Evolutionary conservation across 176 grass and related monocot genomes (phyloP), one percentile per base, ranked within the genome.

Genomic region (Eremochloa ophiuroides): DNA sequence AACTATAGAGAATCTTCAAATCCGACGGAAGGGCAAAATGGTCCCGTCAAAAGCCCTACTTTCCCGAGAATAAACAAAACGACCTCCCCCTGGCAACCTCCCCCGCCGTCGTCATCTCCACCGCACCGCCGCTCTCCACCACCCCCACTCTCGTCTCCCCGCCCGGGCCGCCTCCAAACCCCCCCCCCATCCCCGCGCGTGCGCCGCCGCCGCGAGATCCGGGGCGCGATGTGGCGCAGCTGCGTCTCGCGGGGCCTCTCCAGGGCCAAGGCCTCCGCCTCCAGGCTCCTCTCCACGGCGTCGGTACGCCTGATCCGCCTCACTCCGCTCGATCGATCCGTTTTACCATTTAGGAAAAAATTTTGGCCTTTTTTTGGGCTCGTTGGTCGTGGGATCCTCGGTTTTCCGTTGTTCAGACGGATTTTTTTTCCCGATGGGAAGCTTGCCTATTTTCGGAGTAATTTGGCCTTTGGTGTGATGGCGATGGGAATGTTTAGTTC

Each of bases 171-270:
- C 10, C 14, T 55, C 2, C 3, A 38, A 8, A n/a, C 34, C 34
- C 34, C 5, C 34, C 1, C 34, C 25, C 1, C 9, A 6, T 27
- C 7, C 51, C 33, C 71, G 13, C 62, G 20, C 63, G 18, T 20
- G 29, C 70, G 27, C 35, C 64, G 56, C 29, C 10, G 76, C 62
- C 51, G 77, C 34, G 82, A 76, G 87, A 77, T 81, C 77, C 31
- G 5, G 51, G 51, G 30, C 53, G 82, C 77, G 71, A 98, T 95
- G 92, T 98, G 95, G 95, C 95, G 92, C 46, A 35, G 84, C 82
- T 98, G 90, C 87, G 78, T 98, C 73, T 91, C 92, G 33, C 85
- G 86, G 31, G 84, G 76, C 86, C 84, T 94, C 74, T 91, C 90
- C 61, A 67, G 27, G 75, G 85, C 77, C 88, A 95, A 48, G 78